Evolutionary conservation across 352 stramenopile genomes (phyloP).

Genomic region (Phytophthora melonis): DNA sequence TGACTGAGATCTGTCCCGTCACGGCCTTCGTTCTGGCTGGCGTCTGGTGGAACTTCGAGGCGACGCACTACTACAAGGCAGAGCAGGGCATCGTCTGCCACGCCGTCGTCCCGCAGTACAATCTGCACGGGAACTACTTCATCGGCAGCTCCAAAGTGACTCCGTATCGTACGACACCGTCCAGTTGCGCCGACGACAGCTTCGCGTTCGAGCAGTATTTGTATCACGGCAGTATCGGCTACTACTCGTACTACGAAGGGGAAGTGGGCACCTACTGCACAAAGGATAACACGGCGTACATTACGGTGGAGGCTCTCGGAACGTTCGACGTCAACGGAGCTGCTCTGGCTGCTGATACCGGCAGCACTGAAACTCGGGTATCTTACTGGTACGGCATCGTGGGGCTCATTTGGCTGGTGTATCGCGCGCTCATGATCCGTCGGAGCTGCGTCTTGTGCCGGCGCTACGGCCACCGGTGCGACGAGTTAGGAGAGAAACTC

Average conservation of each 20-base stretch:
- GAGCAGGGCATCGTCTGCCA: slow-evolving; percentile 18
- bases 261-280: slow-evolving; percentile 9
- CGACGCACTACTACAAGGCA: slow-evolving; percentile 25
- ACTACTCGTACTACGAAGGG: slow-evolving; percentile 19
- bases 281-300: slow-evolving; percentile 5
- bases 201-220: slow-evolving; percentile 11
- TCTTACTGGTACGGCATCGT: slow-evolving; percentile 20
- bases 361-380: slow-evolving; percentile 1
- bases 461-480: not conserved
- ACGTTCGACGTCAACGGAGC: slow-evolving; percentile 20
- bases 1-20: too few species aligned
- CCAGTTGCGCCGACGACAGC: slow-evolving; percentile 4
- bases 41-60: slow-evolving; percentile 28
- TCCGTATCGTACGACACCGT: slow-evolving; percentile 5
- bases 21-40: slow-evolving; percentile 24
- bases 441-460: not conserved
- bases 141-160: slow-evolving; percentile 6
- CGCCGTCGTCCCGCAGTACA: slow-evolving; percentile 29
- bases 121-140: slow-evolving; percentile 27
- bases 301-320: slow-evolving; percentile 7
- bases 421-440: not conserved
- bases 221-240: slow-evolving; percentile 16
- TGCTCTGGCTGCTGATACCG: slow-evolving; percentile 10
- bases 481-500: not conserved
- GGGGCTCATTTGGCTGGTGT: slow-evolving; percentile 12